Evolutionary conservation across 768 basidiomycete species (phyloP), one percentile per base, ranked within the genome.

Genomic region (Pleurotus pulmonarius): DNA sequence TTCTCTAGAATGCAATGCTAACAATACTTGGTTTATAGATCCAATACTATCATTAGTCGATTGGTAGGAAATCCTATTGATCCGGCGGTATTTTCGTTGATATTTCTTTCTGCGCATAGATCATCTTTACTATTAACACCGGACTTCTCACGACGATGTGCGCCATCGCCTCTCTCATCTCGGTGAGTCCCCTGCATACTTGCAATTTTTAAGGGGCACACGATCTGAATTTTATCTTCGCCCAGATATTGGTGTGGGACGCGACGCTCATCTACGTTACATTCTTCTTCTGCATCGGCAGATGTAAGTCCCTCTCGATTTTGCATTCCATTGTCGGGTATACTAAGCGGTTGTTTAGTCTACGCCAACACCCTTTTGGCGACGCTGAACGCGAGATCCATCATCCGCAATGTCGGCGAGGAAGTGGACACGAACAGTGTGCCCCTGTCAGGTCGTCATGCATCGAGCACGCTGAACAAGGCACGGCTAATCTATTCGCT

Each of bases 301-400:
- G 83, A 53, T 64, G 84, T 86, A 64, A 63, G 83, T 76, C 16
- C 16, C 18, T 11, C 34, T 29, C n/a, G n/a, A n/a, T n/a, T 26
- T 18, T 1, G 22, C 26, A n/a, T 12, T 24, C 25, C 41, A 40
- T 52, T 38, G 37, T 12, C 15, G 25, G 18, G 4, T 2, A 26
- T 8, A 57, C 41, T 45, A 6, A 47, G 39, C n/a, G n/a, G 2
- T 40, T 54, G 26, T 15, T 11, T 40, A 84, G 82, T 85, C 4
- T 85, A 84, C 63, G 78, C 80, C 40, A 85, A 84, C 63, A 76
- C 82, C 4, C 76, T 85, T n/a, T 74, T 85, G 8, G 81, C 82
- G 0, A 83, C 83, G 0, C 73, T 84, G 49, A 85, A 85, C 49
- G 80, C 80, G 9, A 72, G 83, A 56, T 69, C 73, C 61, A 72